A percentile compares a stretch with the other conserved stretches of the same genome.
Evolutionary conservation across 2,329 filamentous ascomycete species (phyloP).

Genomic region (Stemphylium lycopersici): DNA sequence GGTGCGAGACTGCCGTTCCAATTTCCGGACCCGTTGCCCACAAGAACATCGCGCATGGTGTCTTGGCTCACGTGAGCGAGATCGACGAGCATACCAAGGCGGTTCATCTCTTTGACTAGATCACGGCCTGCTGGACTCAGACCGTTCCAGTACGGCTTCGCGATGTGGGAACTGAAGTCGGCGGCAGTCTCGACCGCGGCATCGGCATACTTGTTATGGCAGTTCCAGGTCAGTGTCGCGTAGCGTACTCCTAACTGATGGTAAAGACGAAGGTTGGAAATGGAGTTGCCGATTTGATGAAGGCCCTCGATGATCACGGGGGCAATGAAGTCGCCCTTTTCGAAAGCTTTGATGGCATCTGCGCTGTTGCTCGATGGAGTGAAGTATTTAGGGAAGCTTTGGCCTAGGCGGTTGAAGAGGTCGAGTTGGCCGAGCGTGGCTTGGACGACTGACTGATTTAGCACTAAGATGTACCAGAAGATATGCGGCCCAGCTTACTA

Average conservation of each 20-base stretch:
- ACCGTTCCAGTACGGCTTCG: conserved; percentile 70
- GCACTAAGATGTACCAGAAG: neutral
- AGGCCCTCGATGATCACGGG: conserved; percentile 64
- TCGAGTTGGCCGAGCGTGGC: conserved; percentile 78
- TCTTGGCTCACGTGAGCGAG: conserved; percentile 78
- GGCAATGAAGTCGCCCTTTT: conserved; percentile 43
- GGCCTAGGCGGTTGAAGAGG: conserved; percentile 68
- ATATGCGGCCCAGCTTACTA: conserved; percentile 55
- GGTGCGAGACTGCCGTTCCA: conserved; percentile 80
- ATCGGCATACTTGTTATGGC: conserved; percentile 88
- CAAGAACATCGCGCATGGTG: conserved; percentile 84
- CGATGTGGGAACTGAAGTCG: conserved; percentile 47
- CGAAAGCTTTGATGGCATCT: conserved; percentile 64
- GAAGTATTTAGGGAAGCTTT: conserved; percentile 71
- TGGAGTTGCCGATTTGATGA: conserved; percentile 89
- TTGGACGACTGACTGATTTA: conserved; percentile 59
- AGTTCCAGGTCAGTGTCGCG: conserved; percentile 89
- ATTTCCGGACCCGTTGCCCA: conserved; percentile 54
- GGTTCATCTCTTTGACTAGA: conserved; percentile 88
- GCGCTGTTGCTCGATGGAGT: conserved; percentile 66
- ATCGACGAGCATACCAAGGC: conserved; percentile 93
- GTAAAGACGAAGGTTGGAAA: conserved; percentile 76
- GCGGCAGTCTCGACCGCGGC: conserved; percentile 69
- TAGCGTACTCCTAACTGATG: conserved; percentile 83
- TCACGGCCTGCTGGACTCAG: conserved; percentile 72